Percentiles rank a stretch among this genome's conserved stretches.
phyloP scores from a whole-genome alignment of 2,329 filamentous ascomycete species.

The Neodidymelliopsis sp. region DNA sequence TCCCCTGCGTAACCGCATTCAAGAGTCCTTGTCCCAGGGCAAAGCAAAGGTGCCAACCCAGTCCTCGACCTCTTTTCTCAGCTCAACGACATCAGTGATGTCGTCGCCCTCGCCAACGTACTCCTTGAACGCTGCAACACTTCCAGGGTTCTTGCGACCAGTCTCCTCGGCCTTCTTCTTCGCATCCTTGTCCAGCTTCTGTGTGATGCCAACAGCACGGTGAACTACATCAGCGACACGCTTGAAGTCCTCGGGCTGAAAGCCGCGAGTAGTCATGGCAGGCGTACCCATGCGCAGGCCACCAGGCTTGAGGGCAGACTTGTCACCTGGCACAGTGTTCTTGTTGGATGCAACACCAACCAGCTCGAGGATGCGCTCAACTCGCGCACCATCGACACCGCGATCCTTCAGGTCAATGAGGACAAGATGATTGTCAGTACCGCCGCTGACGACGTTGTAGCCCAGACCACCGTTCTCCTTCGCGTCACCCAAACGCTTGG shows the following conservation, averaged over 20 bases:
- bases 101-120: slow-evolving; percentile 52
- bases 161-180: slow-evolving; percentile 48
- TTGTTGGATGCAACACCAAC: slow-evolving; percentile 99
- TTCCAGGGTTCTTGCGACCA: slow-evolving; percentile 49
- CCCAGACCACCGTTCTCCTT: slow-evolving; percentile 74
- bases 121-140: slow-evolving; percentile 52
- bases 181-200: slow-evolving; percentile 51
- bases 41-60: slow-evolving; percentile 53
- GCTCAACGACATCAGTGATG: slow-evolving; percentile 51
- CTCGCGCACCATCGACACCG: slow-evolving; percentile 88
- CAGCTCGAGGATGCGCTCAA: slow-evolving; percentile 94
- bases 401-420: slow-evolving; percentile 91
- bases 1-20: slow-evolving; percentile 1
- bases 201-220: slow-evolving; percentile 52
- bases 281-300: slow-evolving; percentile 97
- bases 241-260: slow-evolving; percentile 91
- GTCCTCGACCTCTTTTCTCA: slow-evolving; percentile 51
- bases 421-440: slow-evolving; percentile 98
- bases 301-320: slow-evolving; percentile 91
- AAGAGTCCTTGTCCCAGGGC: slow-evolving; percentile 48
- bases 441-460: slow-evolving; percentile 93
- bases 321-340: slow-evolving; percentile 97
- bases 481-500: slow-evolving; percentile 73
- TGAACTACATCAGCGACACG: slow-evolving; percentile 59
- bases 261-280: slow-evolving; percentile 96